A percentile compares a stretch with the other conserved stretches of the same genome.
Evolutionary conservation across 495 filamentous ascomycete species (phyloP).

Genomic region (Daldinia grandis): DNA sequence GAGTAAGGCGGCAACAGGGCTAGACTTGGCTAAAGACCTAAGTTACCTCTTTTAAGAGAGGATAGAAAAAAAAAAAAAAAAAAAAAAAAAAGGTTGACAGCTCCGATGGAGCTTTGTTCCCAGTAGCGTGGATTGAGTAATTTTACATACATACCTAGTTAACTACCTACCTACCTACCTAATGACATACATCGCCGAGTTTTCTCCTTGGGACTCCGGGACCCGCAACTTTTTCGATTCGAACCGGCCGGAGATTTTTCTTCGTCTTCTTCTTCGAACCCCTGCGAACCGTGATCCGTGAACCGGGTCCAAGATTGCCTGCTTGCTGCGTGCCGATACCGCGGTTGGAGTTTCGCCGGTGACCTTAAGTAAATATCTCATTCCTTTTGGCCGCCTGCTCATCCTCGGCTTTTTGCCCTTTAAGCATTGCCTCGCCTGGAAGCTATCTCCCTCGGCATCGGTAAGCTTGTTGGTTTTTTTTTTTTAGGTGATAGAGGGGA

Average conservation of each 20-base stretch:
- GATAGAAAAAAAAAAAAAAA: too few species aligned
- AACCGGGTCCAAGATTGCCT: neutral
- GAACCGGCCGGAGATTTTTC: constrained; percentile 7
- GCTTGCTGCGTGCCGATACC: neutral
- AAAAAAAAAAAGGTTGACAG: constrained; percentile 18
- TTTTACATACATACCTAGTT: constrained; percentile 1
- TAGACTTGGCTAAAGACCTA: constrained; percentile 1
- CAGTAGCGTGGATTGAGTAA: constrained; percentile 14
- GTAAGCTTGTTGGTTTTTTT: neutral
- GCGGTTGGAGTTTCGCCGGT: constrained; percentile 6
- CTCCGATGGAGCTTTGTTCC: constrained; percentile 20
- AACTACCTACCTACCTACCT: too few species aligned
- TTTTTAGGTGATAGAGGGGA: neutral
- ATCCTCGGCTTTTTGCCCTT: constrained; percentile 16
- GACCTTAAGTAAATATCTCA: neutral
- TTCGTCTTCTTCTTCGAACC: neutral
- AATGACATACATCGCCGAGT: constrained; percentile 27
- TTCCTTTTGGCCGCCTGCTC: constrained; percentile 13
- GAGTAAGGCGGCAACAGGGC: constrained; percentile 32
- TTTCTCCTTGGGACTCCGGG: constrained; percentile 14
- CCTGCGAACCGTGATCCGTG: neutral
- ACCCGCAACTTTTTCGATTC: constrained; percentile 2
- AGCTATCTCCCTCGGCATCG: neutral
- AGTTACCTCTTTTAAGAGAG: too few species aligned
- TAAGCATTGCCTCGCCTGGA: neutral